A percentile compares a stretch with the other conserved stretches of the same genome.
These are phyloP conservation scores for Gastrodia elata DNA, from an alignment of 106 monocot species.

Conservation along the genomic window DNA sequence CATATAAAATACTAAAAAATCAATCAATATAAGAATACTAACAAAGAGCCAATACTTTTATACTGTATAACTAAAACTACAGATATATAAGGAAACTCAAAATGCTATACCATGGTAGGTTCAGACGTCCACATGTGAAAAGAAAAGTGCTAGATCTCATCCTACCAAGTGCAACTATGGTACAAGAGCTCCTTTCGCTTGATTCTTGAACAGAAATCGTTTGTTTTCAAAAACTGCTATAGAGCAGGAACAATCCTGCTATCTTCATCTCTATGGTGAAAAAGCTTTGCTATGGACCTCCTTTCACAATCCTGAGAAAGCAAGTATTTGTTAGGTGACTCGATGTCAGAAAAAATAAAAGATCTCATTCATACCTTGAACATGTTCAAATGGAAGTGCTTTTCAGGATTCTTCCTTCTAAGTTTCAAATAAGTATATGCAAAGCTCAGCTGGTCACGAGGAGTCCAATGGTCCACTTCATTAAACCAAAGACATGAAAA, in stretches of 20 bases:
- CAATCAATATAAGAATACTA: background rate
- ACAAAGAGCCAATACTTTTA: background rate
- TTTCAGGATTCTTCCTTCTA: constrained; percentile 71
- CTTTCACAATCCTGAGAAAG: constrained; percentile 78
- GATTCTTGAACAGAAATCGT: too few species aligned
- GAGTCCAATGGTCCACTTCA: constrained; percentile 91
- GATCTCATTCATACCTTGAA: constrained; percentile 59
- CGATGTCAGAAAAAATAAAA: background rate
- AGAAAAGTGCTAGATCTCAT: background rate
- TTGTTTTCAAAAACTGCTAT: background rate
- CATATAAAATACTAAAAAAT: background rate
- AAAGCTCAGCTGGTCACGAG: constrained; percentile 97
- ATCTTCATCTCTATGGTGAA: constrained; percentile 83
- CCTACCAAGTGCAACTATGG: background rate
- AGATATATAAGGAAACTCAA: background rate
- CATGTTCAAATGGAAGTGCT: constrained; percentile 77
- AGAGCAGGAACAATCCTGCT: constrained; percentile 15
- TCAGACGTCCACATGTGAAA: background rate
- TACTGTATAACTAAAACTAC: background rate
- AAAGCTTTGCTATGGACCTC: constrained; percentile 80
- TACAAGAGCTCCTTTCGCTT: background rate
- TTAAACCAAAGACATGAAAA: constrained; percentile 99
- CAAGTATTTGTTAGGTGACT: constrained; percentile 1
- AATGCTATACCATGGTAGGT: background rate
- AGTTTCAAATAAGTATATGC: constrained; percentile 94